Evolutionary conservation across 2,329 filamentous ascomycete genomes (phyloP).

Genomic region (Myrmaecium sp.): DNA sequence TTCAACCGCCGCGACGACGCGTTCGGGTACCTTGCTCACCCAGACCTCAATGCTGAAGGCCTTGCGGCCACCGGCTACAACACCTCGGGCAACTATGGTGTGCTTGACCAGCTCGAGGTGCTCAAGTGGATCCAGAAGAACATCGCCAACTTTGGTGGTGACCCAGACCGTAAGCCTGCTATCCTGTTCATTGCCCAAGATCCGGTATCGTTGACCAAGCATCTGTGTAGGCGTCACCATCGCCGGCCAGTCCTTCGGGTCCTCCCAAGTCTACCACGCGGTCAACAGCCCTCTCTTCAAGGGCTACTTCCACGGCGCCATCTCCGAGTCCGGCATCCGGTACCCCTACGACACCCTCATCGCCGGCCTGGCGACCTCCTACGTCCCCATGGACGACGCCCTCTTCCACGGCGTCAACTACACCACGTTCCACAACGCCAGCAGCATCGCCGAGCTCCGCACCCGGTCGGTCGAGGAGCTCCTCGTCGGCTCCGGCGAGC

Average conservation of each 20-base stretch:
- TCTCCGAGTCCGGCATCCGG: constrained; percentile 12
- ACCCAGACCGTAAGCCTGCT: too few species aligned
- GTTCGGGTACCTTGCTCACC: constrained; percentile 8
- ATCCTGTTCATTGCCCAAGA: too few species aligned
- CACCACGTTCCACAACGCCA: constrained; percentile 1
- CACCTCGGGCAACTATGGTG: constrained; percentile 13
- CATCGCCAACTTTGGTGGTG: constrained; percentile 27
- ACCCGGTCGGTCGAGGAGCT: constrained; percentile 3
- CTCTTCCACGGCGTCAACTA: constrained; percentile 2
- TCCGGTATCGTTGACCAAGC: too few species aligned
- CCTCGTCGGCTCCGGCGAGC: background rate
- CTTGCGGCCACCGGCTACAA: constrained; percentile 7
- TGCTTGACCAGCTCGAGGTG: constrained; percentile 15
- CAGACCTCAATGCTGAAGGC: constrained; percentile 7
- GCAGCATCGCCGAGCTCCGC: constrained; percentile 3
- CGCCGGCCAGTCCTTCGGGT: constrained; percentile 2
- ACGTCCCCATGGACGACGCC: background rate
- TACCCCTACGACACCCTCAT: constrained; percentile 9
- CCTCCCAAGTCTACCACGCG: constrained; percentile 8
- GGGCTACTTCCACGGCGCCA: constrained; percentile 11
- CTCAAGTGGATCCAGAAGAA: constrained; percentile 25
- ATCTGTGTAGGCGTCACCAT: too few species aligned
- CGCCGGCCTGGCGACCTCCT: constrained; percentile 1
- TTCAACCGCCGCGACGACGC: constrained; percentile 10
- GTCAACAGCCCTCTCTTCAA: constrained; percentile 12